These are phyloP conservation scores for Ceratobasidium papillatum DNA, from an alignment of 1,284 basidiomycete species.

Conservation along the genomic window DNA sequence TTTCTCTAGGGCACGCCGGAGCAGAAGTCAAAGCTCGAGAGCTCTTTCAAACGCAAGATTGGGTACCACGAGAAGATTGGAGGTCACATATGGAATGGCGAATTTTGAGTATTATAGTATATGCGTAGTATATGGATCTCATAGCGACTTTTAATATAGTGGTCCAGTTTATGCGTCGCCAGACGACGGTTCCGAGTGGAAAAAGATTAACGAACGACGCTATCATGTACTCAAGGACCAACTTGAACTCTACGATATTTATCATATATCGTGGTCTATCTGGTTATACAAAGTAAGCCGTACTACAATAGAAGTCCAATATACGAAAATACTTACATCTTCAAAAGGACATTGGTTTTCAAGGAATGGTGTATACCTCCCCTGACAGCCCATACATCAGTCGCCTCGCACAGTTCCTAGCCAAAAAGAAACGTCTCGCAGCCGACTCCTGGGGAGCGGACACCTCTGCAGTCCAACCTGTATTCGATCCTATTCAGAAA, in stretches of 20 bases:
- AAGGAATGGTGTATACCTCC: conserved; percentile 50
- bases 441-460: conserved; percentile 51
- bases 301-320: neutral
- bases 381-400: conserved; percentile 50
- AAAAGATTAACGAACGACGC: conserved; percentile 54
- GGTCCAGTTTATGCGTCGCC: conserved; percentile 48
- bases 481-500: conserved; percentile 51
- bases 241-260: conserved; percentile 53
- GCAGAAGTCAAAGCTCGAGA: conserved; percentile 49
- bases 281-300: conserved; percentile 55
- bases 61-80: conserved; percentile 47
- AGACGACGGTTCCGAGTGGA: conserved; percentile 51
- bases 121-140: neutral
- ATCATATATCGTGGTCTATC: conserved; percentile 53
- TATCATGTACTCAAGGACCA: conserved; percentile 55
- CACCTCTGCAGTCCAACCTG: conserved; percentile 45
- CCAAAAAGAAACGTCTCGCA: conserved; percentile 50
- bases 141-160: conserved; percentile 3
- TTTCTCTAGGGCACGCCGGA: conserved; percentile 44
- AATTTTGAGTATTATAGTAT: conserved; percentile 51
- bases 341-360: conserved; percentile 53
- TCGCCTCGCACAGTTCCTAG: conserved; percentile 47
- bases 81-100: conserved; percentile 51
- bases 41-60: conserved; percentile 49
- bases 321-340: neutral